phyloP scores from a whole-genome alignment of 2,329 filamentous ascomycete species.

The Mariannaea elegans region DNA sequence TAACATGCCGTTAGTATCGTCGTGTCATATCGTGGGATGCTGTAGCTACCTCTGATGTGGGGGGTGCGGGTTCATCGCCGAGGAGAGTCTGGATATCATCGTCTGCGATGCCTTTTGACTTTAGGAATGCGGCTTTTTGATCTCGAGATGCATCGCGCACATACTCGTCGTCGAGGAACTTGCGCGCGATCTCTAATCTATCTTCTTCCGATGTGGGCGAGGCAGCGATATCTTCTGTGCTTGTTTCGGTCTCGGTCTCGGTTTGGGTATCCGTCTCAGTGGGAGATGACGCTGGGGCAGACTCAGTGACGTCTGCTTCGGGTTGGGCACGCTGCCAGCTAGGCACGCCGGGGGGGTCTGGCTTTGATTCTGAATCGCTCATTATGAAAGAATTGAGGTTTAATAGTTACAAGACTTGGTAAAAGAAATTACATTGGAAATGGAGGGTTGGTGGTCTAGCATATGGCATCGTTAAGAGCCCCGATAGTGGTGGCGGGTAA shows the following conservation, averaged over 20 bases:
- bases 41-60: slow-evolving; percentile 29
- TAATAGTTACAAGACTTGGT: neutral
- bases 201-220: slow-evolving; percentile 32
- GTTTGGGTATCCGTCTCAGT: slow-evolving; percentile 18
- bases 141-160: slow-evolving; percentile 75
- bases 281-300: slow-evolving; percentile 28
- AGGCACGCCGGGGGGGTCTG: slow-evolving; percentile 39
- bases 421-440: neutral
- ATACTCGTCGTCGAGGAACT: slow-evolving; percentile 78
- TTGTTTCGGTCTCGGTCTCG: slow-evolving; percentile 8
- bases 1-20: slow-evolving; percentile 4
- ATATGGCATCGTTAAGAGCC: slow-evolving; percentile 19
- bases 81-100: slow-evolving; percentile 76
- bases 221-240: neutral
- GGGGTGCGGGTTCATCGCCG: slow-evolving; percentile 33
- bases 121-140: slow-evolving; percentile 79
- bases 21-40: neutral
- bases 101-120: slow-evolving; percentile 75
- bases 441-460: neutral
- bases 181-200: slow-evolving; percentile 70
- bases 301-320: slow-evolving; percentile 26
- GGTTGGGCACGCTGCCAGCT: slow-evolving; percentile 43
- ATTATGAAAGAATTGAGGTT: slow-evolving; percentile 32
- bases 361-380: slow-evolving; percentile 45
- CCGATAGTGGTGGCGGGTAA: slow-evolving; percentile 31